Evolutionary conservation across 2,329 filamentous ascomycete species (phyloP).

Genomic region (Trichoderma sp.): DNA sequence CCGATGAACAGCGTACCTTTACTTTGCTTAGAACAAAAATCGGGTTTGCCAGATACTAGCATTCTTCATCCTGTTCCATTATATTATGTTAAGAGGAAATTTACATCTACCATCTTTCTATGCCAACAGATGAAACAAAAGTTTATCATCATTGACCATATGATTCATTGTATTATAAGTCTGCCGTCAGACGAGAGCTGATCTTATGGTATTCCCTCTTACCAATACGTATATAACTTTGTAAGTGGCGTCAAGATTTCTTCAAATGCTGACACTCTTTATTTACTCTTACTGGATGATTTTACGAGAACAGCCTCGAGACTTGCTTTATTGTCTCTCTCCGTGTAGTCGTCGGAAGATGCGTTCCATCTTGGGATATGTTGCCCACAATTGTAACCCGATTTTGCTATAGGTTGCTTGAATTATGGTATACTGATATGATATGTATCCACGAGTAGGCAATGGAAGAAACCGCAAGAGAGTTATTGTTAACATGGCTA

Average conservation of each 20-base stretch:
- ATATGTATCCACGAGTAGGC: neutral
- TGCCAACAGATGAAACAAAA: too few species aligned
- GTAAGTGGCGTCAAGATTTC: neutral
- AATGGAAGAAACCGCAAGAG: neutral
- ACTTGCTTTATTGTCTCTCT: neutral
- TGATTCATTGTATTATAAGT: too few species aligned
- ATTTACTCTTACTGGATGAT: neutral
- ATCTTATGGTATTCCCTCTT: too few species aligned
- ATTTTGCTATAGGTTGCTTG: neutral
- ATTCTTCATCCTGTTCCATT: too few species aligned
- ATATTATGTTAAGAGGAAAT: too few species aligned
- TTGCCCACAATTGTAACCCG: fast-evolving
- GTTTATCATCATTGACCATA: too few species aligned
- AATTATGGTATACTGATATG: neutral
- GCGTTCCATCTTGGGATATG: neutral
- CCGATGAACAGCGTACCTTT: too few species aligned
- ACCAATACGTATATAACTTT: neutral
- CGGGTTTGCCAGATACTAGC: too few species aligned
- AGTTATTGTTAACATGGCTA: neutral
- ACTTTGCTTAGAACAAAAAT: too few species aligned
- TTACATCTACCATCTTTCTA: too few species aligned
- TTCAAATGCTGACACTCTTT: neutral
- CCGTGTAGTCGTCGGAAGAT: neutral
- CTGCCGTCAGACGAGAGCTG: too few species aligned
- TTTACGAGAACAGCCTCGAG: neutral